phyloP scores from a whole-genome alignment of 2,329 filamentous ascomycete genomes.

The Paracoccidioides brasiliensis region DNA sequence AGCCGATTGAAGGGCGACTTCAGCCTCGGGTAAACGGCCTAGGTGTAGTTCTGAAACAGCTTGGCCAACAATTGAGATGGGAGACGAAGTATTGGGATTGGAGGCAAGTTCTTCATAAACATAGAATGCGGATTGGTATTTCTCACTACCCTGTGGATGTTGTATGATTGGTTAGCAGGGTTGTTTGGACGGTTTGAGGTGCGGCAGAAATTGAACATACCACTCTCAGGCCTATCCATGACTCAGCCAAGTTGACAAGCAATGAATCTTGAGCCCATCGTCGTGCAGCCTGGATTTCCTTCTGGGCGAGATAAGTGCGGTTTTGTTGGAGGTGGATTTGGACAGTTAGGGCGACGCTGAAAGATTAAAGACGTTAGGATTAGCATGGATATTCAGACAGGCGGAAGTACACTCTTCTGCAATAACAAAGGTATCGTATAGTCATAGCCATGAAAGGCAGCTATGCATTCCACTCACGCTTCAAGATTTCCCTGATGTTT shows the following conservation, averaged over 20 bases:
- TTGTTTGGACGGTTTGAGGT: neutral
- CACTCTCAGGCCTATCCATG: conserved; percentile 81
- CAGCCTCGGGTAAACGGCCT: conserved; percentile 75
- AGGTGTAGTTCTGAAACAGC: conserved; percentile 86
- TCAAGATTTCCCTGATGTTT: conserved; percentile 73
- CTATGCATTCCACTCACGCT: conserved; percentile 44
- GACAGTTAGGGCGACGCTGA: conserved; percentile 66
- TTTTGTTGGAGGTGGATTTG: conserved; percentile 91
- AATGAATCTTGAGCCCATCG: conserved; percentile 93
- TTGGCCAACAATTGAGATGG: conserved; percentile 67
- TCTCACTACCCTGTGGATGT: conserved; percentile 64
- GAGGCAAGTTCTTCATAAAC: conserved; percentile 94
- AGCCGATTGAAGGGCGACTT: conserved; percentile 71
- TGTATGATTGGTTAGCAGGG: neutral
- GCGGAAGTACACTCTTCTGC: neutral
- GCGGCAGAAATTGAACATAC: conserved; percentile 36
- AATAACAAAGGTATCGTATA: neutral
- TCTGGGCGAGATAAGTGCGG: conserved; percentile 75
- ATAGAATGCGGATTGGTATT: conserved; percentile 94
- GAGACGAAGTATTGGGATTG: conserved; percentile 64
- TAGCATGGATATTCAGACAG: neutral
- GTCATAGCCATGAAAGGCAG: neutral
- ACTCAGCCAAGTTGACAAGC: conserved; percentile 85
- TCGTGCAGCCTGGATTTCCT: conserved; percentile 75
- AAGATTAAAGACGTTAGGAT: neutral